These are phyloP conservation scores for Shiraia sp. DNA, from an alignment of 2,329 filamentous ascomycete species.

Conservation along the genomic window DNA sequence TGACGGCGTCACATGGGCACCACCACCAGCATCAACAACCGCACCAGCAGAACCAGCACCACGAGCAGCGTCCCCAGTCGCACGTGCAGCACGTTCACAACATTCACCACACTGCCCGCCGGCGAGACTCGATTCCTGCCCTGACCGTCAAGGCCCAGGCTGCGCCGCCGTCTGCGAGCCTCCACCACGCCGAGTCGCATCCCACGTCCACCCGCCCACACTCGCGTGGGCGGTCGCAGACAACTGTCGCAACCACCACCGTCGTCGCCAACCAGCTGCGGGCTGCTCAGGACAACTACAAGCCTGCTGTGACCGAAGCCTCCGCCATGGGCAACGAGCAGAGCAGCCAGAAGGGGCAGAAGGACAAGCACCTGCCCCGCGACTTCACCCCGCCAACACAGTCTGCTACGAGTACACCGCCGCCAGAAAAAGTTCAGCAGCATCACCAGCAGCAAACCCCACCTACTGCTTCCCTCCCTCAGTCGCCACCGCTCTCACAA, in stretches of 20 bases:
- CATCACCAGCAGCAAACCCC: conserved; percentile 22
- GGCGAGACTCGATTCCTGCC: conserved; percentile 47
- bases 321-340: conserved; percentile 47
- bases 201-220: conserved; percentile 26
- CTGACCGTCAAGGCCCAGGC: conserved; percentile 43
- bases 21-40: conserved; percentile 48
- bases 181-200: conserved; percentile 42
- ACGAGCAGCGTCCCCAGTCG: conserved; percentile 11
- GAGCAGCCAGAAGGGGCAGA: conserved; percentile 30
- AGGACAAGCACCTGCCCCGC: conserved; percentile 9
- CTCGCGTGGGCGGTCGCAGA: conserved; percentile 35
- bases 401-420: conserved; percentile 3
- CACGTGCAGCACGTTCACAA: conserved; percentile 16
- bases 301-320: conserved; percentile 14
- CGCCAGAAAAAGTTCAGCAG: conserved; percentile 8
- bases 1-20: conserved; percentile 10
- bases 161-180: conserved; percentile 43
- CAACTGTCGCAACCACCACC: conserved; percentile 24
- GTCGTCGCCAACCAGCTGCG: conserved; percentile 33
- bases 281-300: conserved; percentile 35
- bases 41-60: conserved; percentile 6
- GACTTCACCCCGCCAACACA: conserved; percentile 15
- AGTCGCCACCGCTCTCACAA: conserved; percentile 2
- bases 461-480: conserved; percentile 4
- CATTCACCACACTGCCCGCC: conserved; percentile 33